Evolutionary conservation across 306 rosid genomes (phyloP), one percentile per base, ranked within the genome.

Genomic region (Citrullus colocynthis): DNA sequence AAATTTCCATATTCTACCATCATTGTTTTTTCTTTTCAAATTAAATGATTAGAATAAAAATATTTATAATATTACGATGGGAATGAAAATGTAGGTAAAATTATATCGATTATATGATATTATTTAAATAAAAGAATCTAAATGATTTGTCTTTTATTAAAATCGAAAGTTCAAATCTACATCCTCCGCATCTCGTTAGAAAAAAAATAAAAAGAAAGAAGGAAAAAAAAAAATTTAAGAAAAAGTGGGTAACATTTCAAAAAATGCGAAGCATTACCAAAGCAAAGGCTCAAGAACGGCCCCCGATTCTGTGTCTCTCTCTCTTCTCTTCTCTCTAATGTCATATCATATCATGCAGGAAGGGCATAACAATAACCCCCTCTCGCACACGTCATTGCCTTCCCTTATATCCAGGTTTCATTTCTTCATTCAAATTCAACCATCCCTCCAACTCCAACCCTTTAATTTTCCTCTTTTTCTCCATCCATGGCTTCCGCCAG

Each of bases 281-380:
- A 32, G 69, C 67, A 30, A 61, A 30, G 67, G 9, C 36, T 34
- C 37, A 21, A 30, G 42, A 24, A 61, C 41, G n/a, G 41, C 67
- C 41, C 16, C 67, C n/a, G 41, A 61, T 18, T 18, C 61, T 1
- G 18, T 48, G 21, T 9, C 13, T 9, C 3, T 63, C 71, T 63
- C 28, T 32, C 24, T 60, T 30, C 24, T 36, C 76, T 48, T 62
- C 59, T 80, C 74, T 77, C 39, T 59, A 39, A 6, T 82, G 84
- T 83, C 85, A 82, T 86, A 90, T 88, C 92, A 85, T 88, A 87
- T 93, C 97, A 91, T 93, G 97, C 97, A 90, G 82, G 79, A 85
- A 75, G 86, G 28, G 74, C 78, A 85, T 81, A 81, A 75, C 76
- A 52, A 78, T 80, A 79, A 81, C 13, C 76, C 78, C 79, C 63